A percentile compares a stretch with the other conserved stretches of the same genome.
These are phyloP conservation scores for Dendrocalamus sinicus DNA, from an alignment of 176 grass and related monocot genomes.

Conservation along the genomic window DNA sequence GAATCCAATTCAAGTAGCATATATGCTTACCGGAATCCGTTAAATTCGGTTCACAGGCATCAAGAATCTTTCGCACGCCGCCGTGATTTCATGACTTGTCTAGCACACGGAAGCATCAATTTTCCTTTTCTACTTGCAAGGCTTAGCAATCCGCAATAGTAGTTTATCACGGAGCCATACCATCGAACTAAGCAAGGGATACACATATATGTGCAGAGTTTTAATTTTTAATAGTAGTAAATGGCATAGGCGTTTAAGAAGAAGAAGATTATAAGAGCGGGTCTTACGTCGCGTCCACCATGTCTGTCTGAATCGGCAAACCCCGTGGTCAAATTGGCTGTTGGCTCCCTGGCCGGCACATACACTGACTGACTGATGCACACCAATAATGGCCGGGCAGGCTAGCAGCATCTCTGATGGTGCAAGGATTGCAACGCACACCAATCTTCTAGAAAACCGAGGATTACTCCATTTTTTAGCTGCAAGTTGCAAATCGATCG, in stretches of 20 bases:
- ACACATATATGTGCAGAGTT: no score
- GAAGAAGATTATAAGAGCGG: not conserved
- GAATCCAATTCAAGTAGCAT: not conserved
- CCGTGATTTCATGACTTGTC: not conserved
- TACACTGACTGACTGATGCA: not conserved
- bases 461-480: not conserved
- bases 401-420: slow-evolving; percentile 21
- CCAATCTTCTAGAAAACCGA: slow-evolving; percentile 35
- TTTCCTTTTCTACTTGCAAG: not conserved
- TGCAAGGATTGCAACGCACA: slow-evolving; percentile 1
- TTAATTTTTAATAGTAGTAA: no score
- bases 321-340: slow-evolving; percentile 45
- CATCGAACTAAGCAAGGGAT: no score
- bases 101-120: not conserved
- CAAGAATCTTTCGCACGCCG: not conserved
- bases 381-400: not conserved
- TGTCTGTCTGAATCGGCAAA: not conserved
- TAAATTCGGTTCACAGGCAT: slow-evolving; percentile 1
- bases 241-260: no score
- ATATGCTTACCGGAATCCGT: not conserved
- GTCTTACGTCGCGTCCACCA: slow-evolving; percentile 1
- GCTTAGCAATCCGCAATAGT: not conserved
- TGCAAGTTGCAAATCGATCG: slow-evolving; percentile 3
- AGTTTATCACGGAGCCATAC: not conserved
- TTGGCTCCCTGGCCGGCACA: not conserved